Percentiles rank a stretch among this genome's conserved stretches.
Conservation (phyloP, 2,329 filamentous ascomycete genomes). For the Nemania abortiva region DNA sequence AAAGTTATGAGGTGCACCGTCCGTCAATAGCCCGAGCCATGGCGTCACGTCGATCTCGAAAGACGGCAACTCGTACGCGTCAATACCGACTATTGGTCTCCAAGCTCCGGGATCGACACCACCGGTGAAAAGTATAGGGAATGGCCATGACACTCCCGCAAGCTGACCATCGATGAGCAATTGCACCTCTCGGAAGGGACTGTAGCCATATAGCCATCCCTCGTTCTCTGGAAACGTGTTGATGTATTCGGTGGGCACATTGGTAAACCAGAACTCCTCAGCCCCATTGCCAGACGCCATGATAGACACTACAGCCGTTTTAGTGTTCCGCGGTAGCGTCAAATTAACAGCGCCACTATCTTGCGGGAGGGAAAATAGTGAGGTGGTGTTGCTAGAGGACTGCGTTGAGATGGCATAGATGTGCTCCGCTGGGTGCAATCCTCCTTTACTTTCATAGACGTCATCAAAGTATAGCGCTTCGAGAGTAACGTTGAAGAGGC, state of each 20-base stretch:
- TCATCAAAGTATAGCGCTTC: conserved; percentile 65
- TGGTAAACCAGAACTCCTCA: conserved; percentile 80
- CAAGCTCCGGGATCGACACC: conserved; percentile 75
- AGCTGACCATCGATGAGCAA: conserved; percentile 71
- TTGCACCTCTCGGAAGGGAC: conserved; percentile 75
- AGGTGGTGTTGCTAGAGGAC: conserved; percentile 60
- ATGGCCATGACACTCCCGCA: conserved; percentile 76
- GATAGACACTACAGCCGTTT: conserved; percentile 71
- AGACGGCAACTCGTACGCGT: conserved; percentile 74
- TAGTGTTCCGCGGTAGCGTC: conserved; percentile 66
- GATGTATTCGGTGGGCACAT: conserved; percentile 68
- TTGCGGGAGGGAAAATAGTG: conserved; percentile 67
- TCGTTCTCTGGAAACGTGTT: conserved; percentile 64
- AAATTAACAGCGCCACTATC: conserved; percentile 63
- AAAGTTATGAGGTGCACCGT: conserved; percentile 63
- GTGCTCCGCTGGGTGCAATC: conserved; percentile 48
- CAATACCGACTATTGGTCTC: conserved; percentile 77
- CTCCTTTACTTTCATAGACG: conserved; percentile 43
- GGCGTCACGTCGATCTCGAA: conserved; percentile 77
- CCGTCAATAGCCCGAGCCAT: conserved; percentile 69
- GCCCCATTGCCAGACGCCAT: conserved; percentile 72
- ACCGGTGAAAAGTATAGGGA: conserved; percentile 77
- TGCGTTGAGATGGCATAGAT: conserved; percentile 58
- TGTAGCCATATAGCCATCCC: conserved; percentile 68
- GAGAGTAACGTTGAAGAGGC: conserved; percentile 68